Evolutionary conservation across 106 monocot species (phyloP).

Genomic region (Amphibolis antarctica): DNA sequence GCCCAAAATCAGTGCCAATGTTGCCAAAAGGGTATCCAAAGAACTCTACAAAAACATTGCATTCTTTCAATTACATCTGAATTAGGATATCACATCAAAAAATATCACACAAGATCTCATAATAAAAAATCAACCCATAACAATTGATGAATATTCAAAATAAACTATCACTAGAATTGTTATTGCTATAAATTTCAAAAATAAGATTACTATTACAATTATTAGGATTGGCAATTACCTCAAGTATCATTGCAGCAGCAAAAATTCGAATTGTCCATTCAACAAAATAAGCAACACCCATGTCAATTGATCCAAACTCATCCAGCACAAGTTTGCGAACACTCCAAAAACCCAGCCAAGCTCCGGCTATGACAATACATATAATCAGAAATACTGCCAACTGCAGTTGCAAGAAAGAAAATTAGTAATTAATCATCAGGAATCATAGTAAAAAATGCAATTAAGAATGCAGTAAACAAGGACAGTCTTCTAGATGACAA

Average conservation of each 20-base stretch:
- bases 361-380: constrained; percentile 59
- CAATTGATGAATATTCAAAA: too few relatives aligned
- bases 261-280: constrained; percentile 22
- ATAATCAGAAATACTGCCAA: constrained; percentile 50
- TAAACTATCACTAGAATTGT: too few relatives aligned
- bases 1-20: constrained; percentile 26
- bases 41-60: constrained; percentile 43
- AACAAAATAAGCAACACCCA: constrained; percentile 69
- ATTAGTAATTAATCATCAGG: background rate
- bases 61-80: too few relatives aligned
- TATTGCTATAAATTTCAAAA: too few relatives aligned
- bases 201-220: too few relatives aligned
- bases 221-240: too few relatives aligned
- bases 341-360: constrained; percentile 97
- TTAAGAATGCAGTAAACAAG: too few relatives aligned
- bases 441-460: background rate
- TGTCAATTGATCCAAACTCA: constrained; percentile 72
- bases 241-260: too few relatives aligned
- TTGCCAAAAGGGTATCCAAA: constrained; percentile 40
- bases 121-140: too few relatives aligned
- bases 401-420: constrained; percentile 25
- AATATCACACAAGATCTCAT: too few relatives aligned
- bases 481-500: too few relatives aligned
- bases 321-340: constrained; percentile 76
- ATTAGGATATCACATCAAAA: too few relatives aligned